Conservation (phyloP, 2,329 filamentous ascomycete genomes). For the Aureobasidium sp. region DNA sequence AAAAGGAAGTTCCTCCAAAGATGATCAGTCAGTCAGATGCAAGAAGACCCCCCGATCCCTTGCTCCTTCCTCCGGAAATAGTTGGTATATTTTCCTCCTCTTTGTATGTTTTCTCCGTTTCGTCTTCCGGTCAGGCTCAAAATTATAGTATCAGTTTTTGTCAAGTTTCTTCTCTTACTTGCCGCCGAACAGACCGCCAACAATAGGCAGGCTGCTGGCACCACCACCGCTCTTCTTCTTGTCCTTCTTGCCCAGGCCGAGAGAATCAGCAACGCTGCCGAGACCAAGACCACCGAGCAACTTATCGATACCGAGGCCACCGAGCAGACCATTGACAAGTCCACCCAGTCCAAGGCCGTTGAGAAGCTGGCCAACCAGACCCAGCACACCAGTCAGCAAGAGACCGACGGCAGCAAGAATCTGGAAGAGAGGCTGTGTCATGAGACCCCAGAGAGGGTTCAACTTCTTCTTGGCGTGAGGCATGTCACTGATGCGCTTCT, state of each 20-base stretch:
- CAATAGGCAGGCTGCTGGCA: constrained; percentile 35
- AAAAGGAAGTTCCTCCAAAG: neutral
- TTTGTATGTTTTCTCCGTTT: neutral
- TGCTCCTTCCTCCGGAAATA: constrained; percentile 8
- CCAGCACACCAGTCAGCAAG: constrained; percentile 73
- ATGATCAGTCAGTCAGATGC: constrained; percentile 4
- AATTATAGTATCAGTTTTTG: neutral
- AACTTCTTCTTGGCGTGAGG: constrained; percentile 92
- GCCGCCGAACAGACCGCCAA: constrained; percentile 42
- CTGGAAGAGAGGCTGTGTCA: constrained; percentile 83
- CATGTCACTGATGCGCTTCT: constrained; percentile 85
- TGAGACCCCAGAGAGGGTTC: constrained; percentile 78
- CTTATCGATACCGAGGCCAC: constrained; percentile 68
- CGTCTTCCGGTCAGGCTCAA: neutral
- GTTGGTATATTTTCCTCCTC: constrained; percentile 7
- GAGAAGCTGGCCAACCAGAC: constrained; percentile 72
- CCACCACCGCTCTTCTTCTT: constrained; percentile 37
- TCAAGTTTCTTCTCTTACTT: constrained; percentile 24
- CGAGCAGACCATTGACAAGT: constrained; percentile 70
- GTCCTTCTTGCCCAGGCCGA: constrained; percentile 51
- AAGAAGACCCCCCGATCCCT: constrained; percentile 15
- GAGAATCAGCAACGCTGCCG: constrained; percentile 41
- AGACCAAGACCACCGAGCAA: constrained; percentile 67
- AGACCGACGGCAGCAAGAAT: constrained; percentile 85
- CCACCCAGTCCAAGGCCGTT: constrained; percentile 77